These are phyloP conservation scores for Agapanthus africanus DNA, from an alignment of 106 monocot genomes.

Conservation along the genomic window DNA sequence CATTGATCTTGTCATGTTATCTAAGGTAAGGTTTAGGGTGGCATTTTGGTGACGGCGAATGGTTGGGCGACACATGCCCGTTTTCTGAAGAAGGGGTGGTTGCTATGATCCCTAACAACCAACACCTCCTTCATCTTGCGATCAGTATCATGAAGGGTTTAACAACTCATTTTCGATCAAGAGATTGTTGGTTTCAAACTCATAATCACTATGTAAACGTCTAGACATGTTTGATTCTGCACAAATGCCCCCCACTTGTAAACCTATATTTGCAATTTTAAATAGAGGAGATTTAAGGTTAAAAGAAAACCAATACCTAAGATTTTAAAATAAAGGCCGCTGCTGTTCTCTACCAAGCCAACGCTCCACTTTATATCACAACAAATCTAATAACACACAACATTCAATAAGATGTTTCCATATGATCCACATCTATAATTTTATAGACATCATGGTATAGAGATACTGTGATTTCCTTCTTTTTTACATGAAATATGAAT, in stretches of 20 bases:
- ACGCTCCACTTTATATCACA: too few relatives aligned
- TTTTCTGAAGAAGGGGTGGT: not conserved
- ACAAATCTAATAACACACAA: too few relatives aligned
- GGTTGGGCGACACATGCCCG: not conserved
- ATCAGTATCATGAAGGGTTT: not conserved
- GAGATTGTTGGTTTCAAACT: not conserved
- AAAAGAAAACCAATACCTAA: too few relatives aligned
- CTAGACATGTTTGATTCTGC: not conserved
- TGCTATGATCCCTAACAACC: constrained; percentile 3
- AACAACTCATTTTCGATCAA: not conserved
- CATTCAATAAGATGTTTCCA: too few relatives aligned
- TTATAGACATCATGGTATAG: too few relatives aligned
- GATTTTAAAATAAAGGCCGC: too few relatives aligned
- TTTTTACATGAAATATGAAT: too few relatives aligned
- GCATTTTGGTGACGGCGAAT: not conserved
- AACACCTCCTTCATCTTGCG: not conserved
- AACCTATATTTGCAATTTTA: not conserved
- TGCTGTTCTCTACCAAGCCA: too few relatives aligned
- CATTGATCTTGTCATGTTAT: not conserved
- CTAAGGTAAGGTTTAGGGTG: not conserved
- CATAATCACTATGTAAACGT: not conserved
- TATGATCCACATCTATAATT: too few relatives aligned
- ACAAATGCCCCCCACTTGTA: not conserved
- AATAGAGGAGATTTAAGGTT: too few relatives aligned
- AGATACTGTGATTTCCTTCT: too few relatives aligned